These are phyloP conservation scores for Suillus bovinus DNA, from an alignment of 768 basidiomycete species.

Conservation along the genomic window DNA sequence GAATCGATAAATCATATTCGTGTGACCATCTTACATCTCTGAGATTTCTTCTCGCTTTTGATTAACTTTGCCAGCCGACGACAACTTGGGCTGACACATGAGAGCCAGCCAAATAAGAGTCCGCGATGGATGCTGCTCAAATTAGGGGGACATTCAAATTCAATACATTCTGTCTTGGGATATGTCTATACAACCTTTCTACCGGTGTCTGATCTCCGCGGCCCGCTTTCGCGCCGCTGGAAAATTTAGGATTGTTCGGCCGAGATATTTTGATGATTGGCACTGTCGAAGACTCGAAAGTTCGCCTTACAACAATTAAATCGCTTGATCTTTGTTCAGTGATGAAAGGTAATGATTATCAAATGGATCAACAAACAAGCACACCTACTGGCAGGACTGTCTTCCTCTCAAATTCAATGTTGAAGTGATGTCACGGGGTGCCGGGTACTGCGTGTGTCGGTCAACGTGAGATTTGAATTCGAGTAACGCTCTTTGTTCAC, in stretches of 20 bases:
- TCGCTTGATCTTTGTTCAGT: not conserved
- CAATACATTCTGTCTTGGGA: too few species aligned
- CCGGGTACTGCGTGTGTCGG: not conserved
- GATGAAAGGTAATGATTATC: not conserved
- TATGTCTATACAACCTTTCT: too few species aligned
- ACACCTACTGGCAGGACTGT: not conserved
- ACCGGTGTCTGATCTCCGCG: not conserved
- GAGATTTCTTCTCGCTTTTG: not conserved
- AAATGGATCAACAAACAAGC: not conserved
- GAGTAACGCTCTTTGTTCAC: not conserved
- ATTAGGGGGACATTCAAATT: too few species aligned
- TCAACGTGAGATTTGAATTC: not conserved
- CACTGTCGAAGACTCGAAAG: not conserved
- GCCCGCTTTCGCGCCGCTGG: not conserved
- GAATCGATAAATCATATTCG: not conserved
- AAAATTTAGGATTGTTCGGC: constrained; percentile 1
- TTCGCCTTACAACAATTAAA: not conserved
- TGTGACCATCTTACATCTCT: not conserved
- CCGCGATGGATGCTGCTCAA: too few species aligned
- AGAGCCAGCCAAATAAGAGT: too few species aligned
- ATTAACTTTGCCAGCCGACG: not conserved
- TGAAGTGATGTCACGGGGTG: not conserved
- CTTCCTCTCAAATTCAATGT: not conserved
- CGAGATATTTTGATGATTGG: not conserved
- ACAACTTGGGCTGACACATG: not conserved